Evolutionary conservation across 1,284 basidiomycete genomes (phyloP), one percentile per base, ranked within the genome.

Genomic region (Cutaneotrichosporon spelunceum): DNA sequence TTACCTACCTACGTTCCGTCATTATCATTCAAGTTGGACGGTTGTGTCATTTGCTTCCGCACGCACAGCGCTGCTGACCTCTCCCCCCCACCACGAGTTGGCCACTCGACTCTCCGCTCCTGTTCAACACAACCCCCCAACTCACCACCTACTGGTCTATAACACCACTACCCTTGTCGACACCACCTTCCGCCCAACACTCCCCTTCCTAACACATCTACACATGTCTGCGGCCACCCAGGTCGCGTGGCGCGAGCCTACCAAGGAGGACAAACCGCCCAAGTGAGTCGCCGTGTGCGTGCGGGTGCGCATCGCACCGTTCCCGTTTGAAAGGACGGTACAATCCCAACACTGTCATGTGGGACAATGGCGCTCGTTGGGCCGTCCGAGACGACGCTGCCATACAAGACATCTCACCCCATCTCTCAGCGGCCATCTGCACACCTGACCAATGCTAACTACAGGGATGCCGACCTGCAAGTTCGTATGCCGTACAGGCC

Each of bases 391-490:
- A 16, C 34, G 34, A n/a, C 30, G 30, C 30, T 11, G 30, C 7
- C 11, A 16, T 16, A 16, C 34, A 10, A 36, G 11, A 33, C 30
- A 33, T 33, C 30, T 33, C 30, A 16, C 34, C 34, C 9, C 27
- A 19, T 33, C n/a, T n/a, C n/a, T n/a, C n/a, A n/a, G n/a, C n/a
- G n/a, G n/a, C 29, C 29, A 23, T 13, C 27, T 52, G 7, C 27
- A 16, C 21, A 7, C 23, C 44, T n/a, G 6, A 33, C n/a, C 30
- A 23, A 2, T 34, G 64, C 63, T 60, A 39, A 64, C 63, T 23
- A 26, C 58, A 73, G 72, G 59, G 69, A 73, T 65, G 70, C 72
- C 19, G 68, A 72, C 62, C 65, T 73, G 16, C 55, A 59, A 47
- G 72, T 73, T 45, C 39, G 63, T 64, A 44, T 27, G 39, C 29